Evolutionary conservation across 345 rosid species (phyloP).

Genomic region (Tarenaya hassleriana): DNA sequence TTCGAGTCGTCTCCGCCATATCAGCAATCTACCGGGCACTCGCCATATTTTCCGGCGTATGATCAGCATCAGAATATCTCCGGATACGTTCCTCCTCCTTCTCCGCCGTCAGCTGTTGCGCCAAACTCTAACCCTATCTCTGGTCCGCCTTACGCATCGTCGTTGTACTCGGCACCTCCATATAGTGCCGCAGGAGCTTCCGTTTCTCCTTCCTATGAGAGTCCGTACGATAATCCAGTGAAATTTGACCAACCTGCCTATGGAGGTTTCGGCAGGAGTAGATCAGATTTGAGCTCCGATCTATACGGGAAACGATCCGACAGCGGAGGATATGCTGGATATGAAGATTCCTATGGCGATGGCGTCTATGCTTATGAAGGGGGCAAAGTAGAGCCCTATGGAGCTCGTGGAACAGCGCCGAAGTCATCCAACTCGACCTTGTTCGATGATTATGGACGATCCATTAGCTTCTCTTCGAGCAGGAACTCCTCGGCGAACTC

Average conservation of each 20-base stretch:
- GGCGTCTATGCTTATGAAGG: conserved; percentile 86
- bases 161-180: conserved; percentile 38
- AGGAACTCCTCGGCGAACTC: conserved; percentile 44
- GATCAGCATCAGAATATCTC: conserved; percentile 63
- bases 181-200: conserved; percentile 34
- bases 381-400: conserved; percentile 82
- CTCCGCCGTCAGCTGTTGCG: conserved; percentile 19
- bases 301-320: conserved; percentile 55
- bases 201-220: conserved; percentile 36
- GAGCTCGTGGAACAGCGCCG: conserved; percentile 87
- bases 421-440: conserved; percentile 61
- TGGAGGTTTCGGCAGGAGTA: conserved; percentile 34
- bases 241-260: conserved; percentile 50
- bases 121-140: conserved; percentile 29
- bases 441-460: conserved; percentile 92
- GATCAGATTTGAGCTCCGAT: conserved; percentile 59
- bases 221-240: conserved; percentile 41
- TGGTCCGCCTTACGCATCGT: conserved; percentile 37
- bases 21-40: conserved; percentile 44
- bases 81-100: conserved; percentile 31
- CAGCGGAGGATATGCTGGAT: conserved; percentile 34
- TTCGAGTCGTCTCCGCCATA: conserved; percentile 59
- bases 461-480: conserved; percentile 53
- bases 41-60: conserved; percentile 43
- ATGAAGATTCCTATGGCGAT: conserved; percentile 63